Base-by-base conservation (phyloP, 2,329 filamentous ascomycete species). In the Fusarium virguliforme region DNA sequence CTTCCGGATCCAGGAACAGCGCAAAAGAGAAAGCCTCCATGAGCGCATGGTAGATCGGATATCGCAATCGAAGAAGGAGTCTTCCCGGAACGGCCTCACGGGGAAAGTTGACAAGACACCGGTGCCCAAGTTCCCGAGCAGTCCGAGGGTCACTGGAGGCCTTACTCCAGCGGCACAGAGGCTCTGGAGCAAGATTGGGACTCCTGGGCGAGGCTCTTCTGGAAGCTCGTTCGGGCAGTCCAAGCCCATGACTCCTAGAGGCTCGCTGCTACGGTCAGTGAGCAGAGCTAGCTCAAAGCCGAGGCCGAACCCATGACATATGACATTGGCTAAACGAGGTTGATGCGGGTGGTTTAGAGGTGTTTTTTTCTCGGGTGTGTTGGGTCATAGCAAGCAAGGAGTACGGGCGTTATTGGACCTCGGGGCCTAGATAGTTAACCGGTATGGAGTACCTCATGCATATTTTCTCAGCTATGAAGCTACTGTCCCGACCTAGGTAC, bases 21-120 rank as follows among this genome's bases (percentile, higher is more conserved):
- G 93, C 59, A 89, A 88, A 68, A 86, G 95, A 38, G 96, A 98
- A 82, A 90, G 89, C 37, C 83, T 98, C 30, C 94, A 97, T 79
- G 90, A 95, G 75, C 89, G 91, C 37, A 94, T 98, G 87, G 94
- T 98, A 3, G 95, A 97, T 68, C 89, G 89, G 57, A 93, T 93
- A 24, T 89, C 92, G 12, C 89, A 90, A 75, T 91, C 87, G 3
- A 95, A 94, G 78, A 88, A 91, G 55, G 85, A 86, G 28, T 86
- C 88, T 5, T 85, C 87, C 8, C 87, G 86, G 61, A 83, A 87
- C 18, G 90, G 89, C 26, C 85, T 89, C 68, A 89, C 86, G 4
- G 90, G 87, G 13, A 92, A 86, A 72, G 85, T 83, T 12, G 85
- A 88, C 34, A 81, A 82, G 64, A 90, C 88, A 3, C 90, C 90